These are phyloP conservation scores for Phytopythium boreale DNA, from an alignment of 352 stramenopile species.

Conservation along the genomic window DNA sequence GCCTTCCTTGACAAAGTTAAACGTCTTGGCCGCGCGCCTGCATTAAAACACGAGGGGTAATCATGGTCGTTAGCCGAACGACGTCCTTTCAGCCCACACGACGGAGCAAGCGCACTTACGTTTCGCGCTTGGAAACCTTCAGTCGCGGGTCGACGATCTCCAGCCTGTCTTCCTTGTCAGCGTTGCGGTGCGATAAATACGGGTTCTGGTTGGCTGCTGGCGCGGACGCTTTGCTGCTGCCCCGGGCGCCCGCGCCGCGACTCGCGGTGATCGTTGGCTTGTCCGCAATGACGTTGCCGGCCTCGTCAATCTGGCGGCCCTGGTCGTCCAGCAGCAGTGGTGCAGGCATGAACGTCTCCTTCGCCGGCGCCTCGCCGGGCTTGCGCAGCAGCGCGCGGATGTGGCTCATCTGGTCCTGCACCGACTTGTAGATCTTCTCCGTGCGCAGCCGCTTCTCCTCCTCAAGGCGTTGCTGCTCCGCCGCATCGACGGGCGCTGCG, in stretches of 20 bases:
- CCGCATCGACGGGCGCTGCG: constrained; percentile 14
- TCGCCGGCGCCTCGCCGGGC: constrained; percentile 20
- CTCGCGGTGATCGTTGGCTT: constrained; percentile 29
- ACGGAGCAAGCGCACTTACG: constrained; percentile 38
- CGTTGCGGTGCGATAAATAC: constrained; percentile 72
- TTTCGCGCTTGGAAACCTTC: constrained; percentile 74
- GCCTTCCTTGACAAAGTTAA: constrained; percentile 80
- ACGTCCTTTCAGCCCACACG: constrained; percentile 1
- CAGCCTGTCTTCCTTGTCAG: constrained; percentile 71
- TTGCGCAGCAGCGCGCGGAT: constrained; percentile 65
- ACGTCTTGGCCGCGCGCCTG: constrained; percentile 76
- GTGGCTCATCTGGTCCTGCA: constrained; percentile 80
- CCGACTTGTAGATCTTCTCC: constrained; percentile 82
- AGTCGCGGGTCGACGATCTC: constrained; percentile 72
- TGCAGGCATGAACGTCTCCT: constrained; percentile 63
- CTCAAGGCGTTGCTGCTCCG: constrained; percentile 36
- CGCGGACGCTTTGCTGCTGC: constrained; percentile 9
- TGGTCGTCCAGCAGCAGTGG: constrained; percentile 76
- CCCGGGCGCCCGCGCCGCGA: constrained; percentile 59
- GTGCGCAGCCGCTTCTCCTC: constrained; percentile 61
- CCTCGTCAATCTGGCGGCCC: constrained; percentile 71
- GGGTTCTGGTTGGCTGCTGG: constrained; percentile 54
- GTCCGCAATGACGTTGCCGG: constrained; percentile 66
- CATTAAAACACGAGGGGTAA: neutral
- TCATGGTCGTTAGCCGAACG: constrained; percentile 14